These are phyloP conservation scores for Blastobotrys illinoisensis DNA, from an alignment of 1,139 yeast genomes.

Conservation along the genomic window DNA sequence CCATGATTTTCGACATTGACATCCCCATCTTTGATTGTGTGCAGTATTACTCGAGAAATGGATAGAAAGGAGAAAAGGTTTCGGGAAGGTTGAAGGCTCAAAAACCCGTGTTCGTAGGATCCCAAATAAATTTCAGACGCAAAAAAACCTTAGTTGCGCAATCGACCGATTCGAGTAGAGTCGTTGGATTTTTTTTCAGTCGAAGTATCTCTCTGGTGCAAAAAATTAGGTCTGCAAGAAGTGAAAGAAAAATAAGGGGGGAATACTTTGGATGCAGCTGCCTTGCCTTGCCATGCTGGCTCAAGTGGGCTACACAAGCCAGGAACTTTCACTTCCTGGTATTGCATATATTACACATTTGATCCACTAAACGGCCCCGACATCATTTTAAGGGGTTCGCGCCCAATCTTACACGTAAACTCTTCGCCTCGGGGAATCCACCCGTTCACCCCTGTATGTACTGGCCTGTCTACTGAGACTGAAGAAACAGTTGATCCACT, in stretches of 20 bases:
- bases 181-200: background rate
- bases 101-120: background rate
- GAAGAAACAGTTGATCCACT: background rate
- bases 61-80: constrained; percentile 3
- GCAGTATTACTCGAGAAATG: constrained; percentile 1
- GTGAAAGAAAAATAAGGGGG: constrained; percentile 2
- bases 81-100: background rate
- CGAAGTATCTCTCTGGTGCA: background rate
- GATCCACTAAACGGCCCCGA: background rate
- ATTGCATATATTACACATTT: background rate
- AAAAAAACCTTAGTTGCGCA: background rate
- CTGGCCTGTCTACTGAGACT: background rate
- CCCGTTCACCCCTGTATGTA: background rate
- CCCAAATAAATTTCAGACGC: background rate
- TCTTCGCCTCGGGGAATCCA: background rate
- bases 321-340: background rate
- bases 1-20: constrained; percentile 44
- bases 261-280: background rate
- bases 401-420: background rate
- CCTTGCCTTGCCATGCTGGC: background rate
- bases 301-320: background rate
- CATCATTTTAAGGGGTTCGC: background rate
- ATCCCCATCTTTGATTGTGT: constrained; percentile 37
- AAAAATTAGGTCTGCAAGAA: background rate
- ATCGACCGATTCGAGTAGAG: background rate